Percentiles rank a stretch among this genome's conserved stretches.
These are phyloP conservation scores for Casuarina equisetifolia DNA, from an alignment of 306 rosid species.

Conservation along the genomic window DNA sequence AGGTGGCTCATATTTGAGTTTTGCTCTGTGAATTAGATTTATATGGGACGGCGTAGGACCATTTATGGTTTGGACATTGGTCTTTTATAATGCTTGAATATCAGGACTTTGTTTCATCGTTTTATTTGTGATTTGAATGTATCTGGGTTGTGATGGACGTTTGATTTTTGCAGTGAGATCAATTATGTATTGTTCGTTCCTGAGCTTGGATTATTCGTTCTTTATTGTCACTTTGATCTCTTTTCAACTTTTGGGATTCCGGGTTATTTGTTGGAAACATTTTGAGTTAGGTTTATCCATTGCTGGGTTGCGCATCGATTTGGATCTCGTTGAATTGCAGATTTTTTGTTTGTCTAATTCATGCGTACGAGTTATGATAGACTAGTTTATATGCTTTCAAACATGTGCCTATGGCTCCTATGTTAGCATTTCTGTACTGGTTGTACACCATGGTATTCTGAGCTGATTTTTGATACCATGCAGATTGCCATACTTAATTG, in stretches of 20 bases:
- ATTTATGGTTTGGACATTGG: background rate
- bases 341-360: background rate
- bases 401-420: background rate
- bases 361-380: background rate
- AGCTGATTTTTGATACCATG: conserved; percentile 2
- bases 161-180: conserved; percentile 1
- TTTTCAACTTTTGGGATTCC: background rate
- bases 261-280: background rate
- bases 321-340: background rate
- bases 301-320: background rate
- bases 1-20: background rate
- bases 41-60: background rate
- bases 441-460: background rate
- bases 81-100: background rate
- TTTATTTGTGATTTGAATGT: background rate
- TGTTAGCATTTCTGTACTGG: background rate
- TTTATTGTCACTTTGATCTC: background rate
- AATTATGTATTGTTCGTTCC: background rate
- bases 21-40: background rate
- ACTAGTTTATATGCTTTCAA: background rate
- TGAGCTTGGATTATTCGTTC: background rate
- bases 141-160: background rate
- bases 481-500: background rate
- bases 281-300: background rate
- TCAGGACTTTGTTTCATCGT: background rate